Percentiles rank a stretch among this genome's conserved stretches.
Evolutionary conservation across 2,329 filamentous ascomycete species (phyloP).

Genomic region (Byssochlamys sp.): DNA sequence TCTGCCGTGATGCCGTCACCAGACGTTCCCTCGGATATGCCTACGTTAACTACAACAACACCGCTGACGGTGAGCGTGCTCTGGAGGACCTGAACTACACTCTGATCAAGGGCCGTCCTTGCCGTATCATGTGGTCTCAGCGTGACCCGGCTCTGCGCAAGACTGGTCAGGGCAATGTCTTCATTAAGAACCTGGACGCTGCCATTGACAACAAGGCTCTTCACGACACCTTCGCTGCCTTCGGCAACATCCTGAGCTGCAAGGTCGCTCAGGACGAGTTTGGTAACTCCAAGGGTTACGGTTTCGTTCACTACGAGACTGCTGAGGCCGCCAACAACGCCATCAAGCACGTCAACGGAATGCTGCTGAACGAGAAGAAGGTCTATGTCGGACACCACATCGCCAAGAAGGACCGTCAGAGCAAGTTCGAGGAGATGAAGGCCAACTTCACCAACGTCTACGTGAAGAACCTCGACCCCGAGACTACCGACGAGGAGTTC

Average conservation of each 20-base stretch:
- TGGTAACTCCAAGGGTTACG: constrained; percentile 95
- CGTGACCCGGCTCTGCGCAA: constrained; percentile 97
- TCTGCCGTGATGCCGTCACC: constrained; percentile 97
- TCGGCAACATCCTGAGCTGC: constrained; percentile 98
- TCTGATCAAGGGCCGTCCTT: constrained; percentile 94
- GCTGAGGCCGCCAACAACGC: constrained; percentile 92
- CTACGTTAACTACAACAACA: constrained; percentile 99
- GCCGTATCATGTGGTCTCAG: constrained; percentile 99
- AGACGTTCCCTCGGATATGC: constrained; percentile 97
- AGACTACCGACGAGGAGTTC: constrained; percentile 89
- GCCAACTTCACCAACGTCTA: constrained; percentile 99
- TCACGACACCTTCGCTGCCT: constrained; percentile 96
- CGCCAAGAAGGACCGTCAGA: constrained; percentile 99
- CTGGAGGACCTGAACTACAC: constrained; percentile 99
- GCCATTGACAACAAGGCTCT: constrained; percentile 99
- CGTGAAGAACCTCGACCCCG: constrained; percentile 88
- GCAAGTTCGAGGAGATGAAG: constrained; percentile 99
- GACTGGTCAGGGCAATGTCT: constrained; percentile 97
- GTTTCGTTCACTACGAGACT: constrained; percentile 99
- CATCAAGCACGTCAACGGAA: constrained; percentile 99
- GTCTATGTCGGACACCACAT: constrained; percentile 99
- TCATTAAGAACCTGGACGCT: constrained; percentile 99
- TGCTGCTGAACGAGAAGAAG: constrained; percentile 99
- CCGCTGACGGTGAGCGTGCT: constrained; percentile 89
- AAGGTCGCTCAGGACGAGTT: constrained; percentile 98